These are phyloP conservation scores for Oryza australiensis DNA, from an alignment of 176 grass and related monocot species.

Conservation along the genomic window DNA sequence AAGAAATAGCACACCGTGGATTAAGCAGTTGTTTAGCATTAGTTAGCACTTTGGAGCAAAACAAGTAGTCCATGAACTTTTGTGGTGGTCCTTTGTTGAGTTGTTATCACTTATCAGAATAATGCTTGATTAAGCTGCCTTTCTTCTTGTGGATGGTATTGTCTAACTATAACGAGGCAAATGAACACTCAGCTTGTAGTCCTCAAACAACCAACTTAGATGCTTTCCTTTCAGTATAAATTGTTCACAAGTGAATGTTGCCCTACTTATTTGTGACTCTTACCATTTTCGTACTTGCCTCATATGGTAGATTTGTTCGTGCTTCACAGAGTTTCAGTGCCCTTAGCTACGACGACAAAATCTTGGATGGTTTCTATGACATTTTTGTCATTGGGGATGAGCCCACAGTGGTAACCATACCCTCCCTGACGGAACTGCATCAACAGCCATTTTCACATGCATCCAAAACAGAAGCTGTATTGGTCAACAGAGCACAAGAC, in stretches of 20 bases:
- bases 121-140: not conserved
- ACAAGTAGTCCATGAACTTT: not conserved
- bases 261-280: slow-evolving; percentile 31
- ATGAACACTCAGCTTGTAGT: not conserved
- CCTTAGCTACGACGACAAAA: slow-evolving; percentile 96
- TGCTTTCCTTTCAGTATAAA: slow-evolving; percentile 22
- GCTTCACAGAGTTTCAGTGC: slow-evolving; percentile 93
- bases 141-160: slow-evolving; percentile 14
- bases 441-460: slow-evolving; percentile 48
- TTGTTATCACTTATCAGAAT: slow-evolving; percentile 9
- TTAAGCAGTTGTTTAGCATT: not conserved
- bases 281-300: slow-evolving; percentile 58
- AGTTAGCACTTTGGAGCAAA: not conserved
- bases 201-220: slow-evolving; percentile 17
- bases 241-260: slow-evolving; percentile 33
- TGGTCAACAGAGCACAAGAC: slow-evolving; percentile 82
- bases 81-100: not conserved
- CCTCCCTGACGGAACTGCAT: slow-evolving; percentile 73
- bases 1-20: not conserved
- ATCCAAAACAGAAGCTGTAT: slow-evolving; percentile 71
- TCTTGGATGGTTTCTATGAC: slow-evolving; percentile 98
- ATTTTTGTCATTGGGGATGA: slow-evolving; percentile 54
- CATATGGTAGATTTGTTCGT: slow-evolving; percentile 73
- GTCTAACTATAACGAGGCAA: not conserved
- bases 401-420: slow-evolving; percentile 52